These are phyloP conservation scores for Eutypa lata DNA, from an alignment of 2,329 filamentous ascomycete species.

Conservation along the genomic window DNA sequence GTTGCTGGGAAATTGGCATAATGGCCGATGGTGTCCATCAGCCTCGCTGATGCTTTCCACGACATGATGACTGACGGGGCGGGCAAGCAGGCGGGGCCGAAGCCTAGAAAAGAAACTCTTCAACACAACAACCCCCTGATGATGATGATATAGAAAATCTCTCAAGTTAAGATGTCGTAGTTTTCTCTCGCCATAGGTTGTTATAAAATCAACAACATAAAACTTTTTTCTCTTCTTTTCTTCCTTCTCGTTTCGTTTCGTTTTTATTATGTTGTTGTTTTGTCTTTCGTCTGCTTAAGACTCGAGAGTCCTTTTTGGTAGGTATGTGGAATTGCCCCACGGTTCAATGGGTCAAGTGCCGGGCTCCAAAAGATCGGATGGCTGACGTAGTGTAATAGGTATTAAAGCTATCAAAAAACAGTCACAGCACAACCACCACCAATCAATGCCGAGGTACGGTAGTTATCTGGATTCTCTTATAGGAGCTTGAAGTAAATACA, in stretches of 20 bases:
- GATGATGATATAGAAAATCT: neutral
- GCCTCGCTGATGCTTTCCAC: constrained; percentile 84
- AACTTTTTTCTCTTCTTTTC: neutral
- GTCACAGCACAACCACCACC: neutral
- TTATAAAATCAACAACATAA: neutral
- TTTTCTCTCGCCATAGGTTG: neutral
- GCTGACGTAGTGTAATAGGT: neutral
- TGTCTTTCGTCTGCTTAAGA: neutral
- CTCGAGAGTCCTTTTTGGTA: too few relatives aligned
- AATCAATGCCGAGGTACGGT: too few relatives aligned
- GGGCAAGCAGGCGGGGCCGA: neutral
- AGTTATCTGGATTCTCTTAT: neutral
- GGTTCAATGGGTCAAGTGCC: neutral
- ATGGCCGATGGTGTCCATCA: constrained; percentile 97
- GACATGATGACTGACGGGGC: constrained; percentile 61
- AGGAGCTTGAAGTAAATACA: neutral
- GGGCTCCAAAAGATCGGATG: neutral
- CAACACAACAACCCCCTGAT: too few relatives aligned
- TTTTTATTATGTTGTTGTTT: too few relatives aligned
- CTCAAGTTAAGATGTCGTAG: neutral
- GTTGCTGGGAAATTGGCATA: constrained; percentile 97
- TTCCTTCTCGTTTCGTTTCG: neutral
- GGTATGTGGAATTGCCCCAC: neutral
- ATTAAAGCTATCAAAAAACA: neutral
- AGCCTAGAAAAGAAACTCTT: constrained; percentile 14